These are phyloP conservation scores for Hymenotorrendiella dingleyae DNA, from an alignment of 2,329 filamentous ascomycete genomes.

Conservation along the genomic window DNA sequence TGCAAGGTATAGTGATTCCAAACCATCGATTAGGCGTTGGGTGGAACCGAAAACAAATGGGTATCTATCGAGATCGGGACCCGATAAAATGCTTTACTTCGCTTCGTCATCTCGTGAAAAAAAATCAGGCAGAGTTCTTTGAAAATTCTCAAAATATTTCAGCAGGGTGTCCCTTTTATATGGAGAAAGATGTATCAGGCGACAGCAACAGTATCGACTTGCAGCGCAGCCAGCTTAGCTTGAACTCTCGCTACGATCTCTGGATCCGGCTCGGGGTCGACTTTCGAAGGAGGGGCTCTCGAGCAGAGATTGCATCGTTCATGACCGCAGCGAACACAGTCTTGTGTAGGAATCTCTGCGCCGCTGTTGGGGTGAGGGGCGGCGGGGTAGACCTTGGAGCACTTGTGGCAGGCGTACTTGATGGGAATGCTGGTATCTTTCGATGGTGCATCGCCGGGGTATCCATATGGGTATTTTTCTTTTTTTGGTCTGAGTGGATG, in stretches of 20 bases:
- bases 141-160: too few relatives aligned
- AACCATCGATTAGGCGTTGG: too few relatives aligned
- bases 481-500: conserved; percentile 49
- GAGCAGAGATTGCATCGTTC: conserved; percentile 54
- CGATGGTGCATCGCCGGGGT: conserved; percentile 52
- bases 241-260: conserved; percentile 53
- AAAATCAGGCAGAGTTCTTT: too few relatives aligned
- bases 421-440: conserved; percentile 35
- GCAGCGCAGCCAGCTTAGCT: conserved; percentile 42
- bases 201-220: too few relatives aligned
- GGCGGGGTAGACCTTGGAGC: conserved; percentile 50
- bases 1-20: too few relatives aligned
- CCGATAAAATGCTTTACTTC: too few relatives aligned
- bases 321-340: conserved; percentile 56
- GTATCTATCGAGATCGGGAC: too few relatives aligned
- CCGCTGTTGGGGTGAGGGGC: conserved; percentile 17
- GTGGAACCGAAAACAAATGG: too few relatives aligned
- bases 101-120: too few relatives aligned
- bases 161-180: too few relatives aligned
- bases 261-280: conserved; percentile 56
- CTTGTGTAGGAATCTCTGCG: conserved; percentile 28
- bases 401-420: conserved; percentile 56
- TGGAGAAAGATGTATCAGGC: too few relatives aligned
- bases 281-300: conserved; percentile 40
- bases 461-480: conserved; percentile 63